These are phyloP conservation scores for Rhypophila decipiens DNA, from an alignment of 495 filamentous ascomycete genomes.

Conservation along the genomic window DNA sequence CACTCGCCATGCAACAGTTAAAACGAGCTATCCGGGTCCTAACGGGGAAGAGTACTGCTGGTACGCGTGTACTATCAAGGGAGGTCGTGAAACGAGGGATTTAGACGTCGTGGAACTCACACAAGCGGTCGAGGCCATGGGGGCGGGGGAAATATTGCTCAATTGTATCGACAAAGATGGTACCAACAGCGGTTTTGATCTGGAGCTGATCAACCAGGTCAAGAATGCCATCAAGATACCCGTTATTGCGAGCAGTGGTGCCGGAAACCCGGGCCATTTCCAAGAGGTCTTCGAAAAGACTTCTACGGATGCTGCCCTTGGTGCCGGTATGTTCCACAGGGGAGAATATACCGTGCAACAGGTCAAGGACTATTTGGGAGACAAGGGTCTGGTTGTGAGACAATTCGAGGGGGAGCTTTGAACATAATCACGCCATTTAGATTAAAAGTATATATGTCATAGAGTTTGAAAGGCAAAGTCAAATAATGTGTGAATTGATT, in stretches of 20 bases:
- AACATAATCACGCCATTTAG: too few species aligned
- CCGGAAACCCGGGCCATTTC: constrained; percentile 85
- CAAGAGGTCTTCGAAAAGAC: constrained; percentile 83
- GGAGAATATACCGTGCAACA: constrained; percentile 90
- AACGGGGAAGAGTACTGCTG: constrained; percentile 80
- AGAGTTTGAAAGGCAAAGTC: too few species aligned
- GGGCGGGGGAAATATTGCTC: constrained; percentile 85
- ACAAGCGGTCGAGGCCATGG: constrained; percentile 90
- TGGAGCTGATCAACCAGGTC: constrained; percentile 83
- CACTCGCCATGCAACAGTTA: constrained; percentile 72
- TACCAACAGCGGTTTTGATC: constrained; percentile 89
- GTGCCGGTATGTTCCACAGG: constrained; percentile 96
- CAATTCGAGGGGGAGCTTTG: constrained; percentile 55
- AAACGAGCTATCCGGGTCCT: constrained; percentile 63
- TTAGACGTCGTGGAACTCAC: constrained; percentile 84
- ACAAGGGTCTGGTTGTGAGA: constrained; percentile 66
- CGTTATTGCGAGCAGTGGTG: constrained; percentile 91
- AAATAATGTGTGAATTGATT: too few species aligned
- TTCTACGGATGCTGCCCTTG: constrained; percentile 82
- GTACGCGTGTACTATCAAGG: constrained; percentile 97
- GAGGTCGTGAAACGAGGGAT: constrained; percentile 84
- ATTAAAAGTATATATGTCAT: too few species aligned
- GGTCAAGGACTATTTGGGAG: constrained; percentile 79
- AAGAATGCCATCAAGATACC: constrained; percentile 81
- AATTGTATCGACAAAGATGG: constrained; percentile 98